Base-by-base conservation (phyloP, 2,329 filamentous ascomycete genomes). In the Fusarium sp. region DNA sequence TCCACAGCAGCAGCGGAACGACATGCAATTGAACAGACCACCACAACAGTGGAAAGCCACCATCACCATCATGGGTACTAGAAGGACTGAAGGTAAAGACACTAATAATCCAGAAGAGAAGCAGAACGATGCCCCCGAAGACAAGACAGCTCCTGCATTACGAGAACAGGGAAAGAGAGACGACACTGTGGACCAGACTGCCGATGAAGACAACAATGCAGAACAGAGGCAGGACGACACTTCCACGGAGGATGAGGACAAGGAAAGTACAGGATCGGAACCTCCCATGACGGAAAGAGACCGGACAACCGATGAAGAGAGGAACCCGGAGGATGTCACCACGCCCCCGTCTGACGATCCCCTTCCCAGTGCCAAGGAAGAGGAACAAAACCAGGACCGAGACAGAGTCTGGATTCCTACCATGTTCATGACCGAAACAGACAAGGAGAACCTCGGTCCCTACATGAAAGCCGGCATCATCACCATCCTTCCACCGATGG, bases 301-400 rank as follows among this genome's bases (percentile, higher is more conserved):
- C 34, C 12, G 5, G 34, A 38, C 10, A 38, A 12, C 34, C 10
- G 10, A 38, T 38, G 34, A 10, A 7, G 34, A n/a, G 18, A 38
- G 0, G 9, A 38, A 7, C 1, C 10, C 3, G 6, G 6, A 38
- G 6, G 18, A 12, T 7, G 18, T n/a, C 2, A 9, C 5, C 18
- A 11, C 5, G 3, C 18, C 34, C 18, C 34, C 18, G 5, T 38
- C 34, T 25, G 2, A 25, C 5, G 24, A 25, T 25, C 2, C 24
- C 16, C 32, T 6, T 38, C 8, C 9, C 3, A 3, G 32, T 11
- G 9, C 16, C 32, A 1, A n/a, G 18, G 18, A n/a, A 38, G 2
- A 38, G 32, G 32, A 38, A 11, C 18, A n/a, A 38, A 38, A 4
- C 6, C 34, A 38, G 34, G 34, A 38, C 2, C 10, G 6, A 3